Evolutionary conservation across 768 basidiomycete genomes (phyloP).

Genomic region (Psilocybe azurescens): DNA sequence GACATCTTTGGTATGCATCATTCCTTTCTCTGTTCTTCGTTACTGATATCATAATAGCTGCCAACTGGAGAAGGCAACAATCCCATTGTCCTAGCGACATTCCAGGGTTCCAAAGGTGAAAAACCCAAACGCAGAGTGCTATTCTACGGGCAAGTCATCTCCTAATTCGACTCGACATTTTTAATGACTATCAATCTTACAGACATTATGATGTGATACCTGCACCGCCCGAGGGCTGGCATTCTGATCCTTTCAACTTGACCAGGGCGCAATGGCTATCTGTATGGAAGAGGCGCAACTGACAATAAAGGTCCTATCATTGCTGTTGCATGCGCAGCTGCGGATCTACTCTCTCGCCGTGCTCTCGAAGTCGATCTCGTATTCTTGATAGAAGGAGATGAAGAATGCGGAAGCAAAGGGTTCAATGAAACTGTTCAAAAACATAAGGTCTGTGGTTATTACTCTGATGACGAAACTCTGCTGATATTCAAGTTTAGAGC

Average conservation of each 20-base stretch:
- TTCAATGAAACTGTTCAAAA: constrained; percentile 78
- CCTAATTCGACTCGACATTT: neutral
- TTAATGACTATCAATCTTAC: constrained; percentile 2
- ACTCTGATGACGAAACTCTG: neutral
- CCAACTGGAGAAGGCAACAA: constrained; percentile 78
- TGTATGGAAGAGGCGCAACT: constrained; percentile 90
- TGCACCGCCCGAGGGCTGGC: constrained; percentile 78
- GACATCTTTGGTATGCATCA: constrained; percentile 65
- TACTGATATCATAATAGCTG: constrained; percentile 49
- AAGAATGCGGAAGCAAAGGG: constrained; percentile 91
- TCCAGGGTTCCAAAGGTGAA: constrained; percentile 69
- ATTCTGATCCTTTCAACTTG: constrained; percentile 82
- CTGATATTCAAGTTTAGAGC: constrained; percentile 47
- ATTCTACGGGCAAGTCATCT: constrained; percentile 78
- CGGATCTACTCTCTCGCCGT: constrained; percentile 73
- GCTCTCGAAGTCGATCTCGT: constrained; percentile 87
- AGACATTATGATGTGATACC: constrained; percentile 98
- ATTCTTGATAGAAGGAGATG: constrained; percentile 94
- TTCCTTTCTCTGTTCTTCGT: neutral
- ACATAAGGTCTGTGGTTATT: constrained; percentile 61
- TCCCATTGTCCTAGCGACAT: constrained; percentile 90
- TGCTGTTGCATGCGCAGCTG: constrained; percentile 89
- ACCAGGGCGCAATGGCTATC: constrained; percentile 85
- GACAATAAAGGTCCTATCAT: constrained; percentile 98
- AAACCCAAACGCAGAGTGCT: constrained; percentile 73